Evolutionary conservation across 345 rosid genomes (phyloP).

Genomic region (Lumnitzera racemosa): DNA sequence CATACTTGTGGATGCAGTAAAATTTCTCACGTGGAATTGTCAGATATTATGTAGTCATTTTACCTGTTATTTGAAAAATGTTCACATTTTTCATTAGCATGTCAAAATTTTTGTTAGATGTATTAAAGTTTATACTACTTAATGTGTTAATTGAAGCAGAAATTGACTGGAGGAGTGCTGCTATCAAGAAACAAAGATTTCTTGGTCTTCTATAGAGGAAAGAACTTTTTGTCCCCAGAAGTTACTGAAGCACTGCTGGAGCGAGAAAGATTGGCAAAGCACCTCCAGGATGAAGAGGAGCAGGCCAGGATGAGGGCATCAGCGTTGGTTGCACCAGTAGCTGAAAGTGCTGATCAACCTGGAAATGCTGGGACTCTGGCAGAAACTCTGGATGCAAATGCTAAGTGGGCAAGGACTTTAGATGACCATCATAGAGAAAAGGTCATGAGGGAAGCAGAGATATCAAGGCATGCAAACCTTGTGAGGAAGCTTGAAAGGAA

Average conservation of each 20-base stretch:
- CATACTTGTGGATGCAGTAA: too few relatives aligned
- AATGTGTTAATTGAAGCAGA: constrained; percentile 42
- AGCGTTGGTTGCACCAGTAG: constrained; percentile 36
- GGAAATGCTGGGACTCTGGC: constrained; percentile 73
- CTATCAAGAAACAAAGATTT: constrained; percentile 87
- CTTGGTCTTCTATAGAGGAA: constrained; percentile 93
- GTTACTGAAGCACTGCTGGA: constrained; percentile 74
- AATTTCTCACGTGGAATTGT: too few relatives aligned
- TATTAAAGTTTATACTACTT: constrained; percentile 6
- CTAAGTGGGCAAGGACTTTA: constrained; percentile 71
- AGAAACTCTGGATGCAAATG: constrained; percentile 79
- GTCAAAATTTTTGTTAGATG: background rate
- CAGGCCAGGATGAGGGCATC: constrained; percentile 72
- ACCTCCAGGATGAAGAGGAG: constrained; percentile 75
- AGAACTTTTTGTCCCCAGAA: constrained; percentile 63
- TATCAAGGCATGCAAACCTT: constrained; percentile 48
- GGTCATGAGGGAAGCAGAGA: constrained; percentile 62
- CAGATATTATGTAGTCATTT: too few relatives aligned
- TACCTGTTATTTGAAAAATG: too few relatives aligned
- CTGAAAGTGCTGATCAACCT: constrained; percentile 27
- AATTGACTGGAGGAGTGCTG: constrained; percentile 79
- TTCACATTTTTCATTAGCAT: too few relatives aligned
- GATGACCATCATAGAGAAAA: constrained; percentile 41
- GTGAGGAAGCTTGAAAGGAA: constrained; percentile 68
- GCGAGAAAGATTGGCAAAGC: constrained; percentile 64